Percentiles rank a stretch among this genome's conserved stretches.
Evolutionary conservation across 2,329 filamentous ascomycete species (phyloP).

Genomic region (Verticillium zaregamsianum): DNA sequence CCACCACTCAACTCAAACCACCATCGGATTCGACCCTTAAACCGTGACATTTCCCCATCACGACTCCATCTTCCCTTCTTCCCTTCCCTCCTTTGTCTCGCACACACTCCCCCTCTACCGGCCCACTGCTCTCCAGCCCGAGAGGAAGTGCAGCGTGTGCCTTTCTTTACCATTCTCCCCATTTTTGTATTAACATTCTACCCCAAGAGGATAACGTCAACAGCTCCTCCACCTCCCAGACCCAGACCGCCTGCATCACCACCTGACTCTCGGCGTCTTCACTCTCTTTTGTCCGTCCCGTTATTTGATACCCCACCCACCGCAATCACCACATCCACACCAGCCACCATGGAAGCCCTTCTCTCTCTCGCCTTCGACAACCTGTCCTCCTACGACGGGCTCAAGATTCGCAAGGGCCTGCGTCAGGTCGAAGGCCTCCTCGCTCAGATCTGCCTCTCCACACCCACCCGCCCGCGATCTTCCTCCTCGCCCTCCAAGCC

Average conservation of each 20-base stretch:
- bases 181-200: background rate
- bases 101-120: background rate
- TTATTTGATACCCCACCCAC: conserved; percentile 4
- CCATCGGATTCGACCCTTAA: background rate
- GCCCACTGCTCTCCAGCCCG: background rate
- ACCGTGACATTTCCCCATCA: background rate
- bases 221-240: background rate
- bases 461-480: conserved; percentile 7
- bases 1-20: background rate
- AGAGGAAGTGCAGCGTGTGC: background rate
- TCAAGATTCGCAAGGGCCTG: conserved; percentile 88
- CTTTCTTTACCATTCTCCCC: background rate
- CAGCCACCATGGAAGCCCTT: conserved; percentile 73
- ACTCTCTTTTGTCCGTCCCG: conserved; percentile 6
- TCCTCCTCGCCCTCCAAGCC: background rate
- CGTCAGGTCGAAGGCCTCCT: conserved; percentile 91
- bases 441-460: conserved; percentile 85
- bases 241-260: conserved; percentile 5
- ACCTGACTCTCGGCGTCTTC: conserved; percentile 3
- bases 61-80: background rate
- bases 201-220: background rate
- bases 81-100: background rate
- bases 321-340: conserved; percentile 10
- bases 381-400: conserved; percentile 84
- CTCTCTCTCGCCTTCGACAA: conserved; percentile 94